Evolutionary conservation across 1,284 basidiomycete species (phyloP).

Genomic region (Trametes hirsuta): DNA sequence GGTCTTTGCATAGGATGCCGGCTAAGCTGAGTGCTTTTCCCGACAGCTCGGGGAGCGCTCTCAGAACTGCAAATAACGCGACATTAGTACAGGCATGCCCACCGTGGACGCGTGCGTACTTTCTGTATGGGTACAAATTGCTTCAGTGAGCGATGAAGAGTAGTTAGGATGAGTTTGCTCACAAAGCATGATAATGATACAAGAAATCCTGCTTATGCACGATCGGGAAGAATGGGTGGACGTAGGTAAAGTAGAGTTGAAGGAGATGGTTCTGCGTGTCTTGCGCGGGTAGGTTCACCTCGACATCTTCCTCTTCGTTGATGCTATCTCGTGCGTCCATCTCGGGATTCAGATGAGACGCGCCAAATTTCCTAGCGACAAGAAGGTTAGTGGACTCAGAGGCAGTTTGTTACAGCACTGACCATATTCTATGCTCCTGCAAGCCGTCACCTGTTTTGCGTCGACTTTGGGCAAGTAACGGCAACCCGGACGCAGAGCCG

Average conservation of each 20-base stretch:
- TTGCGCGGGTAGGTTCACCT: conserved; percentile 56
- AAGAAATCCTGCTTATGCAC: conserved; percentile 75
- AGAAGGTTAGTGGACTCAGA: not conserved
- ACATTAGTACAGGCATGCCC: not conserved
- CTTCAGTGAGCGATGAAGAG: not conserved
- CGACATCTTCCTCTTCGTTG: conserved; percentile 44
- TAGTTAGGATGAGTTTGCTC: conserved; percentile 20
- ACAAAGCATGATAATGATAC: conserved; percentile 63
- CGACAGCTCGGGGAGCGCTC: not conserved
- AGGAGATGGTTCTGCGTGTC: conserved; percentile 69
- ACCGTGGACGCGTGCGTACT: not conserved
- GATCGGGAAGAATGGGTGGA: conserved; percentile 79
- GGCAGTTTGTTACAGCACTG: conserved; percentile 4
- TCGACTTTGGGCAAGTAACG: conserved; percentile 68
- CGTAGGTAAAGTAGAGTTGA: conserved; percentile 78
- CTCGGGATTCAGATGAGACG: conserved; percentile 57
- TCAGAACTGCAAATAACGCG: not conserved
- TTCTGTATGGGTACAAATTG: not conserved
- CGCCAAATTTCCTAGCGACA: conserved; percentile 55
- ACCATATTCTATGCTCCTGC: conserved; percentile 79
- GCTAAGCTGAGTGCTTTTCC: conserved; percentile 32
- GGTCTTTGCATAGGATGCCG: conserved; percentile 56
- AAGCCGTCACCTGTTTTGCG: conserved; percentile 58
- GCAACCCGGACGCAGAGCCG: conserved; percentile 74
- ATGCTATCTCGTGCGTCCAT: conserved; percentile 34